Conservation (phyloP, 2,329 filamentous ascomycete genomes). For the Corinectria fuckeliana region DNA sequence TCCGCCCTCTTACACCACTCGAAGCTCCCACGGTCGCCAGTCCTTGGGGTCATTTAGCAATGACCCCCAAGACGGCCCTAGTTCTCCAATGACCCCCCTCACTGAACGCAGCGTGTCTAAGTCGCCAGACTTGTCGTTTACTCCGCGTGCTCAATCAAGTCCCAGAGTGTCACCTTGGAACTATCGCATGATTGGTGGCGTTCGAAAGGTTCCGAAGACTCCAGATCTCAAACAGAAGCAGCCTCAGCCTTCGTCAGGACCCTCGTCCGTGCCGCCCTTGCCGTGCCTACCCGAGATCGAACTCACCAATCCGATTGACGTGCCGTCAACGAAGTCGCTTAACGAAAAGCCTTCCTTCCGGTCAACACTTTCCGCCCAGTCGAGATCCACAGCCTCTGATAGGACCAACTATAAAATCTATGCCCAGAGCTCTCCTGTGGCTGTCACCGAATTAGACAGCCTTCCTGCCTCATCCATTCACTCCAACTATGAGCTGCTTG, state of each 20-base stretch:
- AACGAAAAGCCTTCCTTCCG: conserved; percentile 32
- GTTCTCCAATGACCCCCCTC: conserved; percentile 57
- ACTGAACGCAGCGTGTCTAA: conserved; percentile 45
- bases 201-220: conserved; percentile 56
- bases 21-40: conserved; percentile 56
- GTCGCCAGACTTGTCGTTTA: conserved; percentile 28
- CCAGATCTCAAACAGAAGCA: conserved; percentile 52
- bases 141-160: conserved; percentile 23
- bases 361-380: conserved; percentile 40
- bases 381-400: conserved; percentile 55
- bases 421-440: conserved; percentile 51
- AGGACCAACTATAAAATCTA: conserved; percentile 63
- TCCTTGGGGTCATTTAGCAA: conserved; percentile 57
- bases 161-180: conserved; percentile 54
- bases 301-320: conserved; percentile 24
- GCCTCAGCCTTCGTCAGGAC: conserved; percentile 33
- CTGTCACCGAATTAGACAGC: conserved; percentile 46
- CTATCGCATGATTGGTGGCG: conserved; percentile 60
- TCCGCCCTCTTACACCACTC: conserved; percentile 52
- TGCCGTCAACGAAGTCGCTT: conserved; percentile 28
- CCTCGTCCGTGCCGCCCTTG: conserved; percentile 36
- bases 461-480: conserved; percentile 50
- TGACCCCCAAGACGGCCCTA: conserved; percentile 54
- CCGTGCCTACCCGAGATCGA: conserved; percentile 42
- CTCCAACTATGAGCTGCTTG: conserved; percentile 60